Evolutionary conservation across 2,329 filamentous ascomycete genomes (phyloP).

Genomic region (Cladophialophora psammophila): DNA sequence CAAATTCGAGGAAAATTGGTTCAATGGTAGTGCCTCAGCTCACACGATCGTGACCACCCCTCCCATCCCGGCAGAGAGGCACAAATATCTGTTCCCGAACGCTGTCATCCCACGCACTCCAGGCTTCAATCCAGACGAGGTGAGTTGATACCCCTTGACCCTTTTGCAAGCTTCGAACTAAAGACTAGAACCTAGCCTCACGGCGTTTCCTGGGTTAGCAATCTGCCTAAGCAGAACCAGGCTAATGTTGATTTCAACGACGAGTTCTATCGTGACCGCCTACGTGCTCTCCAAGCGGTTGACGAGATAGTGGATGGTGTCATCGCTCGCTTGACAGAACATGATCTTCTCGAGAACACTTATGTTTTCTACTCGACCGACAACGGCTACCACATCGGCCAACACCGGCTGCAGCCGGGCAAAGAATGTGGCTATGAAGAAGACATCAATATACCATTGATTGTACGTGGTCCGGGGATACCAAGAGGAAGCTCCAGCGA

Average conservation of each 20-base stretch:
- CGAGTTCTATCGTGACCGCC: constrained; percentile 58
- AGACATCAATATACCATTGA: constrained; percentile 66
- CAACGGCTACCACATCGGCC: constrained; percentile 68
- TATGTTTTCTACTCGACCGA: constrained; percentile 69
- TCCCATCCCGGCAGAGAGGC: constrained; percentile 66
- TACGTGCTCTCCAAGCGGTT: constrained; percentile 61
- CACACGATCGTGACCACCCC: constrained; percentile 49
- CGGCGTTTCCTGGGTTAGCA: constrained; percentile 56
- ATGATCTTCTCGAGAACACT: constrained; percentile 58
- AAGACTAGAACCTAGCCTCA: constrained; percentile 43
- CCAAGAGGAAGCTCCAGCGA: constrained; percentile 51
- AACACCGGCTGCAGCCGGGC: constrained; percentile 65
- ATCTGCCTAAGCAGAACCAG: constrained; percentile 55
- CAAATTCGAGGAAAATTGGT: constrained; percentile 39
- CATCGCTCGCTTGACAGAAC: constrained; percentile 51
- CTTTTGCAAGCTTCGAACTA: not conserved
- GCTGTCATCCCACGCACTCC: constrained; percentile 66
- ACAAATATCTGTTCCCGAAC: constrained; percentile 68
- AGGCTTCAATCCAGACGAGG: constrained; percentile 71
- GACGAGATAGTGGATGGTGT: constrained; percentile 62
- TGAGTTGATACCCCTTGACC: constrained; percentile 39
- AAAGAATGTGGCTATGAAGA: constrained; percentile 67
- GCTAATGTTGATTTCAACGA: constrained; percentile 61
- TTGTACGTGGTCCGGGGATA: constrained; percentile 66
- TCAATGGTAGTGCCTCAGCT: constrained; percentile 45